Evolutionary conservation across 345 rosid genomes (phyloP), one percentile per base, ranked within the genome.

Genomic region (Acer negundo): DNA sequence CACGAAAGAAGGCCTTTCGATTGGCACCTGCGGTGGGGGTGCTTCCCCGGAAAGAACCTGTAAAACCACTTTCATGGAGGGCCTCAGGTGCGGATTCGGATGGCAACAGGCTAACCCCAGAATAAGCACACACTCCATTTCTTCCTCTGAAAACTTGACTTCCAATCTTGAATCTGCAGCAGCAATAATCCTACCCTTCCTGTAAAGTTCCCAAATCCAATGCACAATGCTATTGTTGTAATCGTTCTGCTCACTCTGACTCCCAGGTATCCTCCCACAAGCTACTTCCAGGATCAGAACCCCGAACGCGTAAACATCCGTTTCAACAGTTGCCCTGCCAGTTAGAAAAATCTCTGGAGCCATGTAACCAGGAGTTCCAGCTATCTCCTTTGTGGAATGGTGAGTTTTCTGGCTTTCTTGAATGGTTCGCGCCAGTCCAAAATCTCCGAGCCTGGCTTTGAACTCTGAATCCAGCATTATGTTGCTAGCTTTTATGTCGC

Each of bases 281-380:
- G 86, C 87, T 55, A 88, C 90, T 85, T 86, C 88, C 49, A 94
- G 85, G 62, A 91, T 76, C 35, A 94, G 83, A 19, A 89, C 85
- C 0, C 98, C 97, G 0, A 94, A 92, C 0, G 91, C 87, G 40
- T 91, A 94, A 9, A 92, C 84, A 31, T 94, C 96, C 0, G 93
- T 92, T 71, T 93, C 92, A 10, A 87, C 70, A 0, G 95, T 90
- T 6, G 93, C 94, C 78, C 93, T 81, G 17, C 94, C 90, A 0
- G 84, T 86, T 2, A 89, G 86, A 28, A 91, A 82, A 66, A 82
- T 84, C 83, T 94, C 97, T 0, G 98, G 97, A 35, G 98, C 95
- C 94, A 94, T 94, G 80, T 94, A 94, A 4, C 95, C 95, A 0
- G 85, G 89, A 10, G 98, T 94, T 70, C 98, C 91, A 1, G 95